phyloP scores from a whole-genome alignment of 768 basidiomycete species.

The Leucocoprinus sp. region DNA sequence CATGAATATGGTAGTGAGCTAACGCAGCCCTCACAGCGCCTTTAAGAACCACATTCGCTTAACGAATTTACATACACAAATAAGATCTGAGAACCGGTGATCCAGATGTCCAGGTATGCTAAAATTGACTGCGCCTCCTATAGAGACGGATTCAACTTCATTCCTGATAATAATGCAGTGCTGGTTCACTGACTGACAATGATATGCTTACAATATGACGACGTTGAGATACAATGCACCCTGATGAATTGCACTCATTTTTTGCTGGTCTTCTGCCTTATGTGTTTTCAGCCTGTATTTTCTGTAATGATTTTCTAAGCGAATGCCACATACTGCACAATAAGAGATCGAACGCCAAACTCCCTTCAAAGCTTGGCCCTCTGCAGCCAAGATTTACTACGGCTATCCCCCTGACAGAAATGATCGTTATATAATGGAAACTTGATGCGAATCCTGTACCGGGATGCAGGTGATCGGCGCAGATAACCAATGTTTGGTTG shows the following conservation, averaged over 20 bases:
- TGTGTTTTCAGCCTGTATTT: too few species aligned
- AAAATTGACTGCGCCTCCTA: slow-evolving; percentile 2
- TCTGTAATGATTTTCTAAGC: not conserved
- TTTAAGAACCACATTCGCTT: not conserved
- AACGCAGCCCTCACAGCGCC: not conserved
- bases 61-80: slow-evolving; percentile 1
- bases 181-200: not conserved
- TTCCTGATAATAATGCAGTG: not conserved
- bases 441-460: not conserved
- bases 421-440: not conserved
- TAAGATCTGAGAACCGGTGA: not conserved
- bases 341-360: not conserved
- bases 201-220: not conserved
- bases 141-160: not conserved
- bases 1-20: not conserved
- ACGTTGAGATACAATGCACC: not conserved
- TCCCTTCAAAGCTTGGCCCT: not conserved
- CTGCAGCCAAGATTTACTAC: not conserved
- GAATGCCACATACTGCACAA: not conserved
- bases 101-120: not conserved
- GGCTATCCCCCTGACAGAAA: not conserved
- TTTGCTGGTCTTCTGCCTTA: too few species aligned
- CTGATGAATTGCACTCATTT: not conserved
- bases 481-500: not conserved
- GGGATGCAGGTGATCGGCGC: not conserved